phyloP scores from a whole-genome alignment of 2,329 filamentous ascomycete genomes.

The Colletotrichum cuscutae region DNA sequence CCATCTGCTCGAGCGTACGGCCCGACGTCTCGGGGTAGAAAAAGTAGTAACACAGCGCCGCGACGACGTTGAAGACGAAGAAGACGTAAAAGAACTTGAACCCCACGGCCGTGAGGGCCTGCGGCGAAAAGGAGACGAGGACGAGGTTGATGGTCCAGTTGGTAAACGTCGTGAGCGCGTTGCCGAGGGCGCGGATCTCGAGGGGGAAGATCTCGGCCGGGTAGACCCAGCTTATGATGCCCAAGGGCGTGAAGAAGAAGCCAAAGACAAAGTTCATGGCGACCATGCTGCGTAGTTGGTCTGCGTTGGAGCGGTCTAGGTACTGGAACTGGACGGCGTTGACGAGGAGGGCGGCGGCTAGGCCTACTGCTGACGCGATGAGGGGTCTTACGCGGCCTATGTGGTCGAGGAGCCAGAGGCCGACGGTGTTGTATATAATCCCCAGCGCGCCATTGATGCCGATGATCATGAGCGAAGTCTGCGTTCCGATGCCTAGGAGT shows the following conservation, averaged over 20 bases:
- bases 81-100: constrained; percentile 56
- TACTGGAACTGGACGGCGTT: constrained; percentile 43
- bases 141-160: constrained; percentile 51
- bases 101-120: constrained; percentile 51
- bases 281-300: constrained; percentile 43
- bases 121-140: constrained; percentile 60
- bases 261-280: constrained; percentile 49
- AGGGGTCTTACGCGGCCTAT: constrained; percentile 60
- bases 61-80: constrained; percentile 40
- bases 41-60: constrained; percentile 38
- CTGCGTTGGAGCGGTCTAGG: constrained; percentile 38
- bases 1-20: constrained; percentile 47
- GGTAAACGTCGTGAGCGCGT: constrained; percentile 42
- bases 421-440: constrained; percentile 58
- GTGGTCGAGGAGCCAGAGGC: constrained; percentile 56
- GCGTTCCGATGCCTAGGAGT: constrained; percentile 53
- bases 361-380: constrained; percentile 49
- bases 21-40: constrained; percentile 48
- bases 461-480: constrained; percentile 59
- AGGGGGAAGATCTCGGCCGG: constrained; percentile 52
- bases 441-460: constrained; percentile 61
- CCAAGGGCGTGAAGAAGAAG: constrained; percentile 44
- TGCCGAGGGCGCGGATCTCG: constrained; percentile 43
- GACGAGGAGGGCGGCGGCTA: constrained; percentile 41
- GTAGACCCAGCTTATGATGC: constrained; percentile 56